Base-by-base conservation (phyloP, 2,329 filamentous ascomycete species). In the Ilyonectria destructans region DNA sequence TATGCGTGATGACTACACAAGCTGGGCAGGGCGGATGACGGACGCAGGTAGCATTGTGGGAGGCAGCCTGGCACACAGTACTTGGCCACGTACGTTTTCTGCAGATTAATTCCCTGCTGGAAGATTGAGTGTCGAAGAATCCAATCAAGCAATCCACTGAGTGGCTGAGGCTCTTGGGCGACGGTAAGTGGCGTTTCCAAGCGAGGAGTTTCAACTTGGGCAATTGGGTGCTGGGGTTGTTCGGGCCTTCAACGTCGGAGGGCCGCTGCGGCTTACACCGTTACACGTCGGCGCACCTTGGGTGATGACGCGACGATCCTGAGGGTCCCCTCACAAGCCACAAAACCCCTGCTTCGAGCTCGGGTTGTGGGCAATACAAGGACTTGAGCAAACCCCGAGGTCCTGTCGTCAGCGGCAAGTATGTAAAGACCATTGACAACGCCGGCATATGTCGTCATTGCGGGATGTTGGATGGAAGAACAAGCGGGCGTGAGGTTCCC, bases 361-460 rank as follows among this genome's bases (percentile, higher is more conserved):
- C 17, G 46, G 57, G 56, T 43, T 35, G 21, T n/a, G 35, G 48
- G 45, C 62, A 69, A 69, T 66, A 40, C 43, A 45, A 46, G 40
- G 40, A 48, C 35, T 61, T 37, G 46, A 56, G 65, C 56, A 58
- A 66, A 61, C 62, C 45, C 26, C 55, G 49, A 66, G 65, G 23
- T 13, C 54, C 62, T 58, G 43, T 61, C 65, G 56, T 59, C 33
- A 64, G 58, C 49, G 56, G 60, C 63, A 71, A 31, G 58, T 23
- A 23, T 23, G 23, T 29, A 12, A 12, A 63, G 60, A 46, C 56
- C 31, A 65, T 48, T 54, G n/a, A 59, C 58, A 52, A 65, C 69
- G 71, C 74, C 69, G 71, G 62, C 45, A 74, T 76, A 74, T 76
- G 63, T 68, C 74, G 74, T 76, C 74, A 75, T 74, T 67, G 55